These are phyloP conservation scores for Parietichytrium sp. DNA, from an alignment of 108 stramenopile species.

Conservation along the genomic window DNA sequence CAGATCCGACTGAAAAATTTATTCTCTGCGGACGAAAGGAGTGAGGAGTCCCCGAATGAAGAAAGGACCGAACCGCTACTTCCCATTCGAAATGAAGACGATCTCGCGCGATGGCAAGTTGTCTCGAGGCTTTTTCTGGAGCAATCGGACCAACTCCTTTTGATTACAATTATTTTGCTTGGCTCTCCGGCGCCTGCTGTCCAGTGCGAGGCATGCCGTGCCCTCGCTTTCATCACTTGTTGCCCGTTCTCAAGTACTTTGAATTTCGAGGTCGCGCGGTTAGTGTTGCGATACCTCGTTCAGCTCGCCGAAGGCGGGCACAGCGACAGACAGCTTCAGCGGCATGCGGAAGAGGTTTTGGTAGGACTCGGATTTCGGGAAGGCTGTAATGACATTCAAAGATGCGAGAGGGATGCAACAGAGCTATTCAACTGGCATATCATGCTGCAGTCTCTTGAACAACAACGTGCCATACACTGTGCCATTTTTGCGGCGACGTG, in stretches of 20 bases:
- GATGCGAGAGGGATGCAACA: neutral
- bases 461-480: neutral
- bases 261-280: neutral
- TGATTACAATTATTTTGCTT: neutral
- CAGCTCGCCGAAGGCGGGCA: neutral
- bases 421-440: neutral
- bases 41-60: too few species aligned
- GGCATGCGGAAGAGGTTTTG: neutral
- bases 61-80: too few species aligned
- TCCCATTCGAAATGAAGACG: too few species aligned
- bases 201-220: neutral
- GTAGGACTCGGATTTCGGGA: neutral
- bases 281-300: neutral
- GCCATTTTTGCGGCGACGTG: neutral
- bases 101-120: neutral
- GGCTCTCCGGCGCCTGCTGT: neutral
- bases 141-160: neutral
- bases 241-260: neutral
- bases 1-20: too few species aligned
- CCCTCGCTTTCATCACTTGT: neutral
- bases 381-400: neutral
- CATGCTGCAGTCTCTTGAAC: slow-evolving; percentile 1
- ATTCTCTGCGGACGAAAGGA: too few species aligned
- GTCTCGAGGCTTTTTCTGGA: neutral
- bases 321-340: neutral